phyloP scores from a whole-genome alignment of 2,329 filamentous ascomycete species.

The Alternaria solani region DNA sequence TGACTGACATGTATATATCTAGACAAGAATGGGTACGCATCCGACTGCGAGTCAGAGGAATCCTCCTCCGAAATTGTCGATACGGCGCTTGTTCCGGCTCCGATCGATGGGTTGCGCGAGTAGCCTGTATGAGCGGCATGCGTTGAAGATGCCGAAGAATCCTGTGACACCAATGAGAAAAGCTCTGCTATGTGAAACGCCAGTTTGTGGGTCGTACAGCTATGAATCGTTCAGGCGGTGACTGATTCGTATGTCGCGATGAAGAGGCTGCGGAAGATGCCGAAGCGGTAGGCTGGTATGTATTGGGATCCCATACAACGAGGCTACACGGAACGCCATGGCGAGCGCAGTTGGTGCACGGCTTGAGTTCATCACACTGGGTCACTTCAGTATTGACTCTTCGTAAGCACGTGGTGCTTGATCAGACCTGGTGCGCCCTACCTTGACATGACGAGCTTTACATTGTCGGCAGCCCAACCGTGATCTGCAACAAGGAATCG shows the following conservation, averaged over 20 bases:
- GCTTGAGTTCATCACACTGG: conserved; percentile 51
- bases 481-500: conserved; percentile 19
- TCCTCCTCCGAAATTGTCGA: conserved; percentile 29
- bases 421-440: conserved; percentile 20
- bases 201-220: conserved; percentile 23
- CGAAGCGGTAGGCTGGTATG: conserved; percentile 19
- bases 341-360: conserved; percentile 49
- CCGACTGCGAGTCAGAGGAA: conserved; percentile 39
- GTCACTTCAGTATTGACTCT: conserved; percentile 19
- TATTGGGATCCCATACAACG: conserved; percentile 35
- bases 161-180: conserved; percentile 19
- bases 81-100: conserved; percentile 12
- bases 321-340: conserved; percentile 50
- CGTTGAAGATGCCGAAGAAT: conserved; percentile 14
- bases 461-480: conserved; percentile 47
- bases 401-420: conserved; percentile 10
- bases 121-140: conserved; percentile 32
- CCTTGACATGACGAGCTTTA: conserved; percentile 51
- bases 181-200: not conserved
- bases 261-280: conserved; percentile 20
- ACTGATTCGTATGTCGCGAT: conserved; percentile 23
- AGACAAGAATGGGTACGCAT: conserved; percentile 44
- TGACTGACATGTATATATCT: conserved; percentile 39
- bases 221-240: conserved; percentile 20
- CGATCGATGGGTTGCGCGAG: conserved; percentile 29